Evolutionary conservation across 306 rosid genomes (phyloP).

Genomic region (Lathyrus sativus): DNA sequence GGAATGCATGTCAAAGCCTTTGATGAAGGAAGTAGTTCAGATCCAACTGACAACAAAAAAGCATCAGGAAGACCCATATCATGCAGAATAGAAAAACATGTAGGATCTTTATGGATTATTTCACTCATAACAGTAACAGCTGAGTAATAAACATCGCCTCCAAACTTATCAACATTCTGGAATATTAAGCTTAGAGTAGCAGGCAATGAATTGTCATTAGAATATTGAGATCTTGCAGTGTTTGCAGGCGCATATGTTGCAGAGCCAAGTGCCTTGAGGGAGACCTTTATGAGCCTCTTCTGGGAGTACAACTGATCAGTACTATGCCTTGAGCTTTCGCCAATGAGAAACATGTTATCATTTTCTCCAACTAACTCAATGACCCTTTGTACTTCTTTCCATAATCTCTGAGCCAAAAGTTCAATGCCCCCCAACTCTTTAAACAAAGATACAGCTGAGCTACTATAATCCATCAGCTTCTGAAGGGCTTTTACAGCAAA

Average conservation of each 20-base stretch:
- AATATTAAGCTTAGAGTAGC: constrained; percentile 69
- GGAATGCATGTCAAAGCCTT: constrained; percentile 95
- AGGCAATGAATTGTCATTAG: constrained; percentile 73
- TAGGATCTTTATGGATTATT: constrained; percentile 95
- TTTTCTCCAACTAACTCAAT: constrained; percentile 60
- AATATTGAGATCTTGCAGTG: constrained; percentile 65
- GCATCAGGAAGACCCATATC: constrained; percentile 98
- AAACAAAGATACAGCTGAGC: constrained; percentile 93
- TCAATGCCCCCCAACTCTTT: constrained; percentile 96
- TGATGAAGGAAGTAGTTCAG: constrained; percentile 86
- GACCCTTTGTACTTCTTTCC: constrained; percentile 83
- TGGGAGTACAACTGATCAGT: constrained; percentile 77
- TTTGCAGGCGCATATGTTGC: constrained; percentile 83
- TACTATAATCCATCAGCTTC: constrained; percentile 97
- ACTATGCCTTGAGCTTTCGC: constrained; percentile 70
- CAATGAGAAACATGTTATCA: constrained; percentile 55
- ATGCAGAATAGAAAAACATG: constrained; percentile 77
- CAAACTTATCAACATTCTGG: constrained; percentile 75
- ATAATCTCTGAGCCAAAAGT: constrained; percentile 85
- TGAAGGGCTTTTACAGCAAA: constrained; percentile 96
- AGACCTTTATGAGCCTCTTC: constrained; percentile 87
- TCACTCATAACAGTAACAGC: constrained; percentile 97
- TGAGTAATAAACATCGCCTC: constrained; percentile 94
- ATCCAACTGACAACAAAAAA: constrained; percentile 71
- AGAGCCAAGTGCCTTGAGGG: constrained; percentile 92